Percentiles rank a stretch among this genome's conserved stretches.
Conservation (phyloP, 495 filamentous ascomycete species). For the Penicillium cataractarum region DNA sequence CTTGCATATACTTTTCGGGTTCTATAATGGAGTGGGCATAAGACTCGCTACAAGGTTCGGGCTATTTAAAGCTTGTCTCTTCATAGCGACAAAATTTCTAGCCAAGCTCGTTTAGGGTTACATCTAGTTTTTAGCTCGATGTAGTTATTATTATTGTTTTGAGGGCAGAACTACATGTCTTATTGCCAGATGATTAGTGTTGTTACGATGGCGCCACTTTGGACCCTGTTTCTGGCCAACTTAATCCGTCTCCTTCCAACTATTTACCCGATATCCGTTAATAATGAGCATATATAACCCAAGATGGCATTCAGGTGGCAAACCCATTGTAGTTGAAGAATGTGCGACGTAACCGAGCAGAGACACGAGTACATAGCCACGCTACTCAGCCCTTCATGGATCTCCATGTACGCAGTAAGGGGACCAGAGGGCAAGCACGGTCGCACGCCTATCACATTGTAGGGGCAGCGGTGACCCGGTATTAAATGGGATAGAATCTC, state of each 20-base stretch:
- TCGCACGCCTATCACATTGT: slow-evolving; percentile 12
- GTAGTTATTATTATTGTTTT: no score
- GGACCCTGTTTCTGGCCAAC: slow-evolving; percentile 1
- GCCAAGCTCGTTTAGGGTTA: no score
- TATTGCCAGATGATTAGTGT: neutral
- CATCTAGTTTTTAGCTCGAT: no score
- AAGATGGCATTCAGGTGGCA: slow-evolving; percentile 5
- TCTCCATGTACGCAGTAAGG: slow-evolving; percentile 21
- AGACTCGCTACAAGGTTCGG: neutral
- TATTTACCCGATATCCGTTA: neutral
- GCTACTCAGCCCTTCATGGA: neutral
- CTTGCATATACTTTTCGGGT: neutral
- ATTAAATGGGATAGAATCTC: neutral
- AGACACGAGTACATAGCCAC: neutral
- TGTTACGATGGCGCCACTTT: neutral
- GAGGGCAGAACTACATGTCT: neutral
- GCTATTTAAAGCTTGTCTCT: neutral
- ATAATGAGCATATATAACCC: neutral
- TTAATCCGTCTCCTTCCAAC: neutral
- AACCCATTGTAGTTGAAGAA: slow-evolving; percentile 12
- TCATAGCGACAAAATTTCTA: neutral
- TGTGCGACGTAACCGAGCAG: slow-evolving; percentile 17
- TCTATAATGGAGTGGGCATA: neutral
- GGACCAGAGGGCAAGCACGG: slow-evolving; percentile 8
- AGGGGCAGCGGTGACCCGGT: slow-evolving; percentile 1